Evolutionary conservation across 1,284 basidiomycete species (phyloP), one percentile per base, ranked within the genome.

Genomic region (Kalmanozyma brasiliensis): DNA sequence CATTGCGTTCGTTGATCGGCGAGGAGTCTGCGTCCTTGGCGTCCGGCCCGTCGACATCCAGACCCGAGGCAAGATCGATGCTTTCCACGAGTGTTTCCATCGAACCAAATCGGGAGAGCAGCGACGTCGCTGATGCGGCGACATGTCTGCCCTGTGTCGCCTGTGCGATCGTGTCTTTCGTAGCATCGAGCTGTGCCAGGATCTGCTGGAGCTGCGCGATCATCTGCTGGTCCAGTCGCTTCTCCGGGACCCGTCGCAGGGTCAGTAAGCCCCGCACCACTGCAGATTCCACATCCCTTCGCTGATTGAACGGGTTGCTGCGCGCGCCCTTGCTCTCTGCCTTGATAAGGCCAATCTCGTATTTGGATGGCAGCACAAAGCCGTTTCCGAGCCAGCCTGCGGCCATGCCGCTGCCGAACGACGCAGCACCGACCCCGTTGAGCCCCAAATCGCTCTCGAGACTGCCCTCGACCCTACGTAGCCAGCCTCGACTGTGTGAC

Each of bases 311-410:
- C 2, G 74, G 66, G 30, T 74, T 73, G 56, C 34, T 63, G 48
- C 55, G 56, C 5, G 44, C 16, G 1, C 58, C 69, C 33, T 62
- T 64, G 30, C 61, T 44, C 45, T 74, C 66, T 2, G 71, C 47
- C 22, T 64, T 61, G 29, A 78, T 57, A 40, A 71, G 41, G 4
- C 52, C 60, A 16, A 69, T 60, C 51, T 78, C 75, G 34, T 45
- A 61, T 42, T 79, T 63, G 23, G 66, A 68, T 0, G 82, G 77
- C 36, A 80, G 71, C 16, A 78, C 79, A 42, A 82, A 83, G 2
- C 82, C 82, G 46, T 78, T 81, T 9, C 81, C 82, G 3, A 80
- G 57, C 82, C 82, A 83, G 5, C 70, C 77, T 7, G 74, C 82
- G 5, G 77, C 80, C 55, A 74, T 77, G 2, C 79, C 82, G 16